phyloP scores from a whole-genome alignment of 140 eudicot genomes.

The Erigeron philadelphicus region DNA sequence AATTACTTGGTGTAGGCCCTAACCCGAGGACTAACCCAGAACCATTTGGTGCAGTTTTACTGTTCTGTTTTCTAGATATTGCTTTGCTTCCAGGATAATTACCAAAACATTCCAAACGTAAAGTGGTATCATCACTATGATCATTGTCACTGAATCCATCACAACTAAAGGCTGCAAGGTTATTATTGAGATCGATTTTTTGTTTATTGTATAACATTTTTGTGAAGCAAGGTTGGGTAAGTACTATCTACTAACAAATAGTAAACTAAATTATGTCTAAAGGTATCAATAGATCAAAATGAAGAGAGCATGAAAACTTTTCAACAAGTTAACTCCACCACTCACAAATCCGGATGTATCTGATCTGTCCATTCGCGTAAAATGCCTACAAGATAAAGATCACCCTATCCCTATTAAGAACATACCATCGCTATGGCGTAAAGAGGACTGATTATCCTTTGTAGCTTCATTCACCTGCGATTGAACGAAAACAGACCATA shows the following conservation, averaged over 20 bases:
- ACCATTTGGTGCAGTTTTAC: constrained; percentile 37
- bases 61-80: constrained; percentile 19
- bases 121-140: constrained; percentile 45
- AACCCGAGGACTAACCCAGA: constrained; percentile 60
- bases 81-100: constrained; percentile 27
- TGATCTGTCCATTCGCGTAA: constrained; percentile 46
- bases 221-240: constrained; percentile 9
- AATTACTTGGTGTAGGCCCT: constrained; percentile 51
- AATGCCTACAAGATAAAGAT: constrained; percentile 20
- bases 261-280: constrained; percentile 13
- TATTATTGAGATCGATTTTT: constrained; percentile 38
- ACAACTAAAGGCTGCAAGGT: constrained; percentile 22
- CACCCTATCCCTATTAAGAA: neutral
- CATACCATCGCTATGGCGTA: no score
- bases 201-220: constrained; percentile 23
- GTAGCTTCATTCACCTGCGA: constrained; percentile 39
- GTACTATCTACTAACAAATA: neutral
- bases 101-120: constrained; percentile 57
- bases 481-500: constrained; percentile 14
- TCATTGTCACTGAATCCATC: constrained; percentile 30
- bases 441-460: neutral
- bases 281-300: constrained; percentile 37
- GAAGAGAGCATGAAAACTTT: constrained; percentile 30
- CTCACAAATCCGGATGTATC: constrained; percentile 80
- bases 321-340: constrained; percentile 44